Percentiles rank a stretch among this genome's conserved stretches.
Evolutionary conservation across 176 grass and related monocot genomes (phyloP).

Genomic region (Secale cereale): DNA sequence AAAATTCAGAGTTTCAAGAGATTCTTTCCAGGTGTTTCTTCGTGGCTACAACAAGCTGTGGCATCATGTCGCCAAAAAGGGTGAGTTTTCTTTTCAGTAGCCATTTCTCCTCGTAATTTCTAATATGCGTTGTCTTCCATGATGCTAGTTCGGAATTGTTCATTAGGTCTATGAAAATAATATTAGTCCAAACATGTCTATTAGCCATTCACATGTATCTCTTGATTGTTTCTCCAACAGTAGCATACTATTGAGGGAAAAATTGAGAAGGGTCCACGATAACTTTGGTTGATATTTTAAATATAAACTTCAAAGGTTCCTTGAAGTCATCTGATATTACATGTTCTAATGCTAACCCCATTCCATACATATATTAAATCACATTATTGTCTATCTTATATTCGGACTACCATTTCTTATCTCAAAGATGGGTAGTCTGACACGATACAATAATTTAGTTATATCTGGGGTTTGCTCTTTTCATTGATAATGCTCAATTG

Average conservation of each 20-base stretch:
- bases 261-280: not conserved
- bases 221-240: not conserved
- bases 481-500: not conserved
- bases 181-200: not conserved
- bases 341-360: not conserved
- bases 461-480: not conserved
- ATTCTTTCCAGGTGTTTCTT: slow-evolving; percentile 74
- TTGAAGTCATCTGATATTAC: not conserved
- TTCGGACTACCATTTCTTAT: not conserved
- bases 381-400: not conserved
- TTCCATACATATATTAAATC: not conserved
- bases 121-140: not conserved
- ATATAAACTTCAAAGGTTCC: not conserved
- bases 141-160: slow-evolving; percentile 1
- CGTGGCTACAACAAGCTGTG: slow-evolving; percentile 82
- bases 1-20: slow-evolving; percentile 90
- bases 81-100: slow-evolving; percentile 47
- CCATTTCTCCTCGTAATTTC: not conserved
- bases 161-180: not conserved
- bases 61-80: slow-evolving; percentile 76
- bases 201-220: not conserved
- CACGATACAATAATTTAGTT: not conserved
- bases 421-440: not conserved
- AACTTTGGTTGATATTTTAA: not conserved
- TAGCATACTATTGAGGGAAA: not conserved